Conservation (phyloP, 2,329 filamentous ascomycete species). For the Coniella lustricola region DNA sequence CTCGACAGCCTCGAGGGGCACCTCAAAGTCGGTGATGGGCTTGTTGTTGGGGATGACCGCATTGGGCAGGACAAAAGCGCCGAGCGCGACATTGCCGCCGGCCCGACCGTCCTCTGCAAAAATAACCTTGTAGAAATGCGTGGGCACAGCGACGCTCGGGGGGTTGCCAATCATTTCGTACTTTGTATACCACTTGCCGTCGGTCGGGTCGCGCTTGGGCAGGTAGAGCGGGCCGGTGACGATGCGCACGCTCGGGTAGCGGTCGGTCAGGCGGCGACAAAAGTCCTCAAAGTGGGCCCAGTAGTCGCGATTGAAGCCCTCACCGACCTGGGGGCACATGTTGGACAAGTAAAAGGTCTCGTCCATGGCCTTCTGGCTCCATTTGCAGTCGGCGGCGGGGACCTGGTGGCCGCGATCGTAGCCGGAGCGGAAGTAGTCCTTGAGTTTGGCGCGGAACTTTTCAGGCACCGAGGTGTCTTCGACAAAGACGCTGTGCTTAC, state of each 20-base stretch:
- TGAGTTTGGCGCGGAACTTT: constrained; percentile 81
- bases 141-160: constrained; percentile 90
- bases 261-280: constrained; percentile 71
- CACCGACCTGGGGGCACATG: constrained; percentile 97
- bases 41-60: constrained; percentile 81
- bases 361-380: constrained; percentile 91
- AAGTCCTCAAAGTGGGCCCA: constrained; percentile 99
- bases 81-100: constrained; percentile 74
- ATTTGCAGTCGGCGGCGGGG: constrained; percentile 91
- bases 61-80: constrained; percentile 93
- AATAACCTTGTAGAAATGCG: constrained; percentile 99
- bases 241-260: constrained; percentile 81
- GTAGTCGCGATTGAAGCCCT: constrained; percentile 98
- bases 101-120: constrained; percentile 76
- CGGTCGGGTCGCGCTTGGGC: constrained; percentile 69
- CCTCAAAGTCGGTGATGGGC: constrained; percentile 85
- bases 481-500: constrained; percentile 73
- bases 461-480: constrained; percentile 76
- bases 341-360: constrained; percentile 89
- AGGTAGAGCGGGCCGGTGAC: constrained; percentile 93
- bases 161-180: constrained; percentile 96
- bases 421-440: constrained; percentile 90
- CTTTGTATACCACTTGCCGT: constrained; percentile 90
- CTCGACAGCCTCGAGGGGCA: constrained; percentile 88
- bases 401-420: constrained; percentile 97